Conservation (phyloP, 2,329 filamentous ascomycete species). For the Xylaria sp. region DNA sequence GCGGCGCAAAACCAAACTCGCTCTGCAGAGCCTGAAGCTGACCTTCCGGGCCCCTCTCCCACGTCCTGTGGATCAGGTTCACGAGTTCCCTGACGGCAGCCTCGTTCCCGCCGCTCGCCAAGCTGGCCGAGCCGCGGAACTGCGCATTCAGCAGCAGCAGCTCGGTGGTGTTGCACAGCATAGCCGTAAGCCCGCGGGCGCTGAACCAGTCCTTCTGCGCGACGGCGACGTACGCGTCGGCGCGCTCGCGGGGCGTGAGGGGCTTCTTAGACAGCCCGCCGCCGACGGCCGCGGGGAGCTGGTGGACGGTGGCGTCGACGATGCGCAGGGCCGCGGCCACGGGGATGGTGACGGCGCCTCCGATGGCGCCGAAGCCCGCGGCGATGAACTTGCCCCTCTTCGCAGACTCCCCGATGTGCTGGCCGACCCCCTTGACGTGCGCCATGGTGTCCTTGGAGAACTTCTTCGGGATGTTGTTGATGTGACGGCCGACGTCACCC, state of each 20-base stretch:
- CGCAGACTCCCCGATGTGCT: conserved; percentile 50
- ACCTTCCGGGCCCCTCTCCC: conserved; percentile 8
- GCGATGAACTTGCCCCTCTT: conserved; percentile 54
- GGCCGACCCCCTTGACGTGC: conserved; percentile 53
- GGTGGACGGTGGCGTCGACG: conserved; percentile 49
- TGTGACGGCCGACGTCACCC: conserved; percentile 26
- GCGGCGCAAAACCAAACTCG: conserved; percentile 24
- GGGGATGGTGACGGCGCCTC: conserved; percentile 54
- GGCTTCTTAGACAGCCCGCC: conserved; percentile 52
- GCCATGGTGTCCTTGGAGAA: conserved; percentile 51
- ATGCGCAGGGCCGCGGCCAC: conserved; percentile 52
- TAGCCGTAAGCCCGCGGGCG: conserved; percentile 48
- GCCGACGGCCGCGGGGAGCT: conserved; percentile 50
- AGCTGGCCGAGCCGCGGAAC: background rate
- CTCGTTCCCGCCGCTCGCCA: background rate
- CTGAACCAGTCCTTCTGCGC: conserved; percentile 58
- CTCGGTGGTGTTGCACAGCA: conserved; percentile 24
- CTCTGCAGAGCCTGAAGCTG: conserved; percentile 25
- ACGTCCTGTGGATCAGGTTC: conserved; percentile 8
- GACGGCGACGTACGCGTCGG: conserved; percentile 53
- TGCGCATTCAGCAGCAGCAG: conserved; percentile 12
- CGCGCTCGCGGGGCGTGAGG: conserved; percentile 54
- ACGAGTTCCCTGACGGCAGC: conserved; percentile 17
- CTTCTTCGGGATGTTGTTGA: conserved; percentile 51
- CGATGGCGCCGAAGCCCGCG: conserved; percentile 49